These are phyloP conservation scores for Xylaria sp. DNA, from an alignment of 2,329 filamentous ascomycete species.

Conservation along the genomic window DNA sequence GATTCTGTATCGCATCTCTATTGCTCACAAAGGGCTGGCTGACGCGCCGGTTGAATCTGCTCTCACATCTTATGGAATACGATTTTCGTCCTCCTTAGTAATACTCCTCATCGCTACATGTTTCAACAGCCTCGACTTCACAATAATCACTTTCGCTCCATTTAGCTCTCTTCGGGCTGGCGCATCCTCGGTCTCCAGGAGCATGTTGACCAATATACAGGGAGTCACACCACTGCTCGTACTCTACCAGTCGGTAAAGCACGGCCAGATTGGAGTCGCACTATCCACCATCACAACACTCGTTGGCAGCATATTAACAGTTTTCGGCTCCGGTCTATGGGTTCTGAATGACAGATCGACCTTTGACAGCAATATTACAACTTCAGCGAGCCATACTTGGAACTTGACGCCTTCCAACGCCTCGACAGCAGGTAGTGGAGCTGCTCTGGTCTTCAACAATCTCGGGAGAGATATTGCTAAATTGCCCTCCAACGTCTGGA, in stretches of 20 bases:
- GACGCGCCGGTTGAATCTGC: too few relatives aligned
- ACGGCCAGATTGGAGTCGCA: neutral
- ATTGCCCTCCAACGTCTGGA: neutral
- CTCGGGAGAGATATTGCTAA: neutral
- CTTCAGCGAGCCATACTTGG: neutral
- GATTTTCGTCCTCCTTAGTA: neutral
- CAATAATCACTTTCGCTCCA: neutral
- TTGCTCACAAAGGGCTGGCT: neutral
- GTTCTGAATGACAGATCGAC: neutral
- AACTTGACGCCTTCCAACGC: neutral
- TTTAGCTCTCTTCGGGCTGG: neutral
- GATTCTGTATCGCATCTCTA: neutral
- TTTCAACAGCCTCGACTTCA: neutral
- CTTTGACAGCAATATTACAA: neutral
- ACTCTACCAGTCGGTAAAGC: neutral
- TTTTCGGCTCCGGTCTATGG: conserved; percentile 3
- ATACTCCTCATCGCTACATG: neutral
- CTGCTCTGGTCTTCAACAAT: neutral
- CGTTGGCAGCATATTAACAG: neutral
- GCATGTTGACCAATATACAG: neutral
- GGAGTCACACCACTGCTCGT: neutral
- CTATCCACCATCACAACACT: neutral
- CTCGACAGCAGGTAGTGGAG: neutral
- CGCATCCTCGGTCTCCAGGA: neutral
- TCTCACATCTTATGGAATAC: too few relatives aligned